Percentiles rank a stretch among this genome's conserved stretches.
Evolutionary conservation across 495 filamentous ascomycete species (phyloP).

Genomic region (Hypoxylon intermedium): DNA sequence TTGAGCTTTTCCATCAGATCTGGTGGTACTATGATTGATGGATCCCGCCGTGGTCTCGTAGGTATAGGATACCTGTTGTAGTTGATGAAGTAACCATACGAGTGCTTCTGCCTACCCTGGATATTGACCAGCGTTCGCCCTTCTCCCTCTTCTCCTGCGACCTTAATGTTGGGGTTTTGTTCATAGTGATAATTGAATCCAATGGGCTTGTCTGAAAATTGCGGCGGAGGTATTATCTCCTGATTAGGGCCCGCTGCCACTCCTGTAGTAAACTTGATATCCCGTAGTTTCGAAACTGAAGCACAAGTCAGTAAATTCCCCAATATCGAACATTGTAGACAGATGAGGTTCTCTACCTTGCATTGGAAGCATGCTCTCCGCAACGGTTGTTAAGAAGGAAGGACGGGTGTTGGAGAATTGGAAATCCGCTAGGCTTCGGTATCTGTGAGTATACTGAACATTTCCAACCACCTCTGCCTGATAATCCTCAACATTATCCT

Average conservation of each 20-base stretch:
- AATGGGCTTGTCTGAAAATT: conserved; percentile 69
- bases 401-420: conserved; percentile 70
- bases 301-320: conserved; percentile 16
- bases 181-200: conserved; percentile 72
- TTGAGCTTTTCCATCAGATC: conserved; percentile 65
- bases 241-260: conserved; percentile 64
- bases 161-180: conserved; percentile 59
- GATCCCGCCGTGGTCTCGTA: conserved; percentile 42
- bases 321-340: not conserved
- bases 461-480: conserved; percentile 72
- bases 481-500: conserved; percentile 74
- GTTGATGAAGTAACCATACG: conserved; percentile 67
- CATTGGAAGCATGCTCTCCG: conserved; percentile 67
- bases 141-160: conserved; percentile 42
- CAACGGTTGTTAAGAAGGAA: conserved; percentile 69
- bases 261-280: conserved; percentile 73
- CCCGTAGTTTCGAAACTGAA: conserved; percentile 69
- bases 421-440: conserved; percentile 76
- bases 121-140: conserved; percentile 35
- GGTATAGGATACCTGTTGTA: conserved; percentile 59
- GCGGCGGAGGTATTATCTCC: conserved; percentile 81
- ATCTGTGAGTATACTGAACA: conserved; percentile 83
- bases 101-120: conserved; percentile 52
- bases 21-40: conserved; percentile 58
- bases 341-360: conserved; percentile 57